Evolutionary conservation across 78 protist genomes (phyloP).

Genomic region (Isochrysis galbana): DNA sequence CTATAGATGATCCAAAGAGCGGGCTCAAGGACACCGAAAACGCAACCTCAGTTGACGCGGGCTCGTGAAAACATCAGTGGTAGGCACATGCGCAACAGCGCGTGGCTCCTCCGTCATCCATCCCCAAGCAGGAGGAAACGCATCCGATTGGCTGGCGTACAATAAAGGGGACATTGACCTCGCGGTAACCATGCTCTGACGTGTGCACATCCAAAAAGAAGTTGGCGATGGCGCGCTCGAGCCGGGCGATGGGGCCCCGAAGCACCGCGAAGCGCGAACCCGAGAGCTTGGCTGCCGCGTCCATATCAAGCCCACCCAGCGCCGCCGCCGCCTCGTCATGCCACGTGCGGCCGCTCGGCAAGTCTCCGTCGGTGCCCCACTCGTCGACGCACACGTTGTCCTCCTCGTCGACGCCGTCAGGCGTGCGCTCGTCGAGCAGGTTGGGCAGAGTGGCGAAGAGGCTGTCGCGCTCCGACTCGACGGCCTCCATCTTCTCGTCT

Average conservation of each 20-base stretch:
- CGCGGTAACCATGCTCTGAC: too few species aligned
- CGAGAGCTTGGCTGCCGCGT: constrained; percentile 6
- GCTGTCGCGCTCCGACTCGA: not conserved
- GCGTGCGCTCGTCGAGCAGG: constrained; percentile 6
- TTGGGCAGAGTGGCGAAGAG: not conserved
- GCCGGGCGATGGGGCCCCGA: constrained; percentile 12
- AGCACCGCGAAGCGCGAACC: constrained; percentile 8
- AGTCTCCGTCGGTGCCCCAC: not conserved
- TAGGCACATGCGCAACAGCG: too few species aligned
- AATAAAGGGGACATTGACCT: too few species aligned
- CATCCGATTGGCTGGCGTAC: too few species aligned
- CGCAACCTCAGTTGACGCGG: too few species aligned
- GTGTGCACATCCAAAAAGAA: constrained; percentile 46
- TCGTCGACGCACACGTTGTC: not conserved
- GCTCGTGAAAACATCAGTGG: too few species aligned
- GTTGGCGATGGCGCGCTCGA: constrained; percentile 38
- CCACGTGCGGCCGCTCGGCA: not conserved
- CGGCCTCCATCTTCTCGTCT: not conserved
- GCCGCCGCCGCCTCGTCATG: not conserved
- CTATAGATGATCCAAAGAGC: too few species aligned
- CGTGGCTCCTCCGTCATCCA: too few species aligned
- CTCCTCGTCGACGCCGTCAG: not conserved
- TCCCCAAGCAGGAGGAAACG: too few species aligned
- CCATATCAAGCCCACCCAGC: not conserved
- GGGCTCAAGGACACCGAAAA: too few species aligned